Percentiles rank a stretch among this genome's conserved stretches.
Evolutionary conservation across 495 filamentous ascomycete genomes (phyloP).

Genomic region (Pyrenula massariospora): DNA sequence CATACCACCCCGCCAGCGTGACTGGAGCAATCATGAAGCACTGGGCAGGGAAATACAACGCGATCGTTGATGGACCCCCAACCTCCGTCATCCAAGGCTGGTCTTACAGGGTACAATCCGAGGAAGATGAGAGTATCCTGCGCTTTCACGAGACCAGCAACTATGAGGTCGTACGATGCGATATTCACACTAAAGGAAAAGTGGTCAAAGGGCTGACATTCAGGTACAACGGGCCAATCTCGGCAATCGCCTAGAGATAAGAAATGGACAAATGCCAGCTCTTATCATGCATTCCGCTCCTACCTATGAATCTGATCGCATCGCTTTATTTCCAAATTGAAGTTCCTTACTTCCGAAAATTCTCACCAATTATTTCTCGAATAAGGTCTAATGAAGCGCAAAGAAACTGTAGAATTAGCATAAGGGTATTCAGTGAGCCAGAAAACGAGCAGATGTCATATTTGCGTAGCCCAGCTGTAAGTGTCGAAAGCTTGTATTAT

Average conservation of each 20-base stretch:
- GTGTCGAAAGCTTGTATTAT: no score
- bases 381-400: no score
- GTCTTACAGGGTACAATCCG: conserved; percentile 19
- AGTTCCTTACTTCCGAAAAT: no score
- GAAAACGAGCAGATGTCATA: no score
- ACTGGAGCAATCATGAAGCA: conserved; percentile 16
- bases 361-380: no score
- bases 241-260: background rate
- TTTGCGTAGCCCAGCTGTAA: no score
- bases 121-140: conserved; percentile 25
- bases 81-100: conserved; percentile 14
- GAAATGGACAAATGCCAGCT: no score
- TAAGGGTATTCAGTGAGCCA: no score
- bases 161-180: conserved; percentile 32
- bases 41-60: conserved; percentile 28
- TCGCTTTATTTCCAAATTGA: no score
- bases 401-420: no score
- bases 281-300: no score
- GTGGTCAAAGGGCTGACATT: background rate
- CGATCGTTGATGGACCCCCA: conserved; percentile 20
- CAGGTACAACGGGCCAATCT: background rate
- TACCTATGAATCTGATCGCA: no score
- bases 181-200: conserved; percentile 11
- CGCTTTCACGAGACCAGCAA: conserved; percentile 23
- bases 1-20: conserved; percentile 10